phyloP scores from a whole-genome alignment of 768 basidiomycete genomes.

The Boletus vermiculosoides region DNA sequence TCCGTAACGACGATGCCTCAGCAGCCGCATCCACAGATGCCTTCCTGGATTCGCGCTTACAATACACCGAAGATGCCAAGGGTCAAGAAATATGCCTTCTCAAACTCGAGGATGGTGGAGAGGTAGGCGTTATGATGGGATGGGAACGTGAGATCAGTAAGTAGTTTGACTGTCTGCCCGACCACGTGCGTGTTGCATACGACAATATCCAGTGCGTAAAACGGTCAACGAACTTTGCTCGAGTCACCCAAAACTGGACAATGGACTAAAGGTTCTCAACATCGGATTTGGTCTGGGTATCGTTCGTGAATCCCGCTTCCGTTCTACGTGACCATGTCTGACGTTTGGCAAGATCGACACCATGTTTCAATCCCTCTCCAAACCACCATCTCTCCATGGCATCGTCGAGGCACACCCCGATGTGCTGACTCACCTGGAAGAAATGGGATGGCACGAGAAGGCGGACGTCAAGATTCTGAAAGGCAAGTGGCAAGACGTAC shows the following conservation, averaged over 20 bases:
- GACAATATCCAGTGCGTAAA: slow-evolving; percentile 56
- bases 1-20: slow-evolving; percentile 53
- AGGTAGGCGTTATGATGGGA: slow-evolving; percentile 99
- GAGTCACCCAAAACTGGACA: slow-evolving; percentile 44
- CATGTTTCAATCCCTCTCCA: slow-evolving; percentile 66
- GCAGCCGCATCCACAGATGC: slow-evolving; percentile 60
- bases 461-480: slow-evolving; percentile 77
- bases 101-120: slow-evolving; percentile 56
- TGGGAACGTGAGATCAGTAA: slow-evolving; percentile 88
- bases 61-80: slow-evolving; percentile 62
- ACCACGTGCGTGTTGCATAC: slow-evolving; percentile 12
- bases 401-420: slow-evolving; percentile 95
- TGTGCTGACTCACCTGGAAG: slow-evolving; percentile 79
- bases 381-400: slow-evolving; percentile 68
- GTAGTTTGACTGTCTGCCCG: slow-evolving; percentile 14
- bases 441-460: slow-evolving; percentile 74
- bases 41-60: slow-evolving; percentile 70
- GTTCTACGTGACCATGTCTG: slow-evolving; percentile 2
- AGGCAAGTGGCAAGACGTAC: slow-evolving; percentile 92
- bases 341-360: slow-evolving; percentile 64
- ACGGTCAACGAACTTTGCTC: slow-evolving; percentile 68
- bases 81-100: slow-evolving; percentile 85
- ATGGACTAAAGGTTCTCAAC: slow-evolving; percentile 72
- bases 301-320: slow-evolving; percentile 40
- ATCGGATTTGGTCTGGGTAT: slow-evolving; percentile 95